phyloP scores from a whole-genome alignment of 1,139 yeast species.

The Debaryomyces sp. region DNA sequence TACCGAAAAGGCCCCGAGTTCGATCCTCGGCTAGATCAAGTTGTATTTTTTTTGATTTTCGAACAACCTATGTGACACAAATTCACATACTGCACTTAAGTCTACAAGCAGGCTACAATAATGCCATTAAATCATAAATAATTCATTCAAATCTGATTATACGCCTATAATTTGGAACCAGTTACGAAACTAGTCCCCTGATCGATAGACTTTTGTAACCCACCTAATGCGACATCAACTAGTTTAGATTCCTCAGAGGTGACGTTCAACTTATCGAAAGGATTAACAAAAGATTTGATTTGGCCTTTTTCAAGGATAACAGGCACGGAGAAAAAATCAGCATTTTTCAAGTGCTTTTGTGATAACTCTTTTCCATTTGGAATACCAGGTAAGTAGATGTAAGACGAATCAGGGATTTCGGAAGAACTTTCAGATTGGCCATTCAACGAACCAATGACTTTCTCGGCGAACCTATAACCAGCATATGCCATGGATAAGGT shows the following conservation, averaged over 20 bases:
- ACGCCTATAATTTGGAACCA: constrained; percentile 48
- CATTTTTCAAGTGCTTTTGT: constrained; percentile 36
- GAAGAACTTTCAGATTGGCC: constrained; percentile 26
- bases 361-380: constrained; percentile 52
- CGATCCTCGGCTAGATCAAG: constrained; percentile 38
- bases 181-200: constrained; percentile 65
- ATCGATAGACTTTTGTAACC: constrained; percentile 56
- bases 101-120: not conserved
- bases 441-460: constrained; percentile 46
- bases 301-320: constrained; percentile 56
- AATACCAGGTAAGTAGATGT: constrained; percentile 60
- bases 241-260: constrained; percentile 48
- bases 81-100: too few relatives aligned
- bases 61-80: too few relatives aligned
- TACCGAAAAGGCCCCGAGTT: constrained; percentile 38
- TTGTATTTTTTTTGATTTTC: constrained; percentile 13
- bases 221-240: constrained; percentile 53
- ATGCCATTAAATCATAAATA: not conserved
- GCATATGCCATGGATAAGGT: constrained; percentile 80
- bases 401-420: constrained; percentile 56
- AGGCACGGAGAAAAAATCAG: constrained; percentile 67
- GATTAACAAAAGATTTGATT: constrained; percentile 45
- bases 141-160: constrained; percentile 10
- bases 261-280: constrained; percentile 41
- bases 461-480: constrained; percentile 66